Evolutionary conservation across 768 basidiomycete genomes (phyloP).

Genomic region (Boletus subparvulus): DNA sequence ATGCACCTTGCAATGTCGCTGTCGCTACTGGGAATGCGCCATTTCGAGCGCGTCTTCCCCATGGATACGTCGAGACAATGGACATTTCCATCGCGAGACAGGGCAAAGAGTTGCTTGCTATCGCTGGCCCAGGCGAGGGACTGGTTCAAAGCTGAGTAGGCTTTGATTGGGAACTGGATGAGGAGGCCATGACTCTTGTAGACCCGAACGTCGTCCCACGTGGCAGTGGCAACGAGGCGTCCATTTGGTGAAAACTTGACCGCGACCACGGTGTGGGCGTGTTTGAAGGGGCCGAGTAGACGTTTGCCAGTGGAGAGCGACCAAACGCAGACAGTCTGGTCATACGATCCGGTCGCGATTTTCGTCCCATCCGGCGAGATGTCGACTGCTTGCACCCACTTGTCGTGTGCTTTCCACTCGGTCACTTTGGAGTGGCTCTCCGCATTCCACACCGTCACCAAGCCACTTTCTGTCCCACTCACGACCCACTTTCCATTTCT

Average conservation of each 20-base stretch:
- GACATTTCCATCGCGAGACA: neutral
- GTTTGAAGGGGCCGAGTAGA: neutral
- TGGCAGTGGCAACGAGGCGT: neutral
- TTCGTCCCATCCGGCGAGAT: constrained; percentile 1
- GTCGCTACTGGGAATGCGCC: neutral
- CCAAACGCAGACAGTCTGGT: neutral
- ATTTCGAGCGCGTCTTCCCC: neutral
- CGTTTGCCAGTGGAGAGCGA: neutral
- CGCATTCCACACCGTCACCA: neutral
- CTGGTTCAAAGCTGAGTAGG: neutral
- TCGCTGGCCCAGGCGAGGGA: neutral
- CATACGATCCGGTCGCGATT: neutral
- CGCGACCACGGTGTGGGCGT: neutral
- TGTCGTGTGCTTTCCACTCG: neutral
- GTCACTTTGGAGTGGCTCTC: neutral
- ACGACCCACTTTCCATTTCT: neutral
- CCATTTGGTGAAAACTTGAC: constrained; percentile 1
- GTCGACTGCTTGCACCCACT: neutral
- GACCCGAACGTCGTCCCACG: neutral
- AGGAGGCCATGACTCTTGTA: neutral
- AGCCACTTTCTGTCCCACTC: neutral
- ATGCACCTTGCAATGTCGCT: neutral
- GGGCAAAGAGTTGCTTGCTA: neutral
- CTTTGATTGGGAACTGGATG: neutral
- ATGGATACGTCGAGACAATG: neutral